Conservation (phyloP, 306 rosid genomes). For the Trichosanthes cucumerina region DNA sequence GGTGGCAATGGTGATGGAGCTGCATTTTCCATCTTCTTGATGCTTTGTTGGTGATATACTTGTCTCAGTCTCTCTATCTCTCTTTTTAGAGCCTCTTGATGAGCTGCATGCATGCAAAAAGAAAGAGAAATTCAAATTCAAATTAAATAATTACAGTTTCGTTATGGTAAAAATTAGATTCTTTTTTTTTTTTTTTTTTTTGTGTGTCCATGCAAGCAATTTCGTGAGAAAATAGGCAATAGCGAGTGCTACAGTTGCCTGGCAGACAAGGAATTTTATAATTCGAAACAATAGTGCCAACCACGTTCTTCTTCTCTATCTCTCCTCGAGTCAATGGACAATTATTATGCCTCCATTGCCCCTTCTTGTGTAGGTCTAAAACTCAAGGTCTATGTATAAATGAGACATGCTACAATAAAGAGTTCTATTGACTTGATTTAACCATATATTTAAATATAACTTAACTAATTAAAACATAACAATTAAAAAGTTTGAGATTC, state of each 20-base stretch:
- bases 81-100: conserved; percentile 93
- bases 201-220: conserved; percentile 4
- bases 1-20: conserved; percentile 33
- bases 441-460: too few relatives aligned
- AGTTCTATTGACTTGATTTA: too few relatives aligned
- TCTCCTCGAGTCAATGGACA: background rate
- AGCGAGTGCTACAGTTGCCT: background rate
- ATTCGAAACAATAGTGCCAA: background rate
- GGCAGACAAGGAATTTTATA: conserved; percentile 5
- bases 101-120: conserved; percentile 49
- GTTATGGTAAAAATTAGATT: background rate
- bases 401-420: too few relatives aligned
- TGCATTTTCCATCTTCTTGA: conserved; percentile 55
- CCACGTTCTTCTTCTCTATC: background rate
- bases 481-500: too few relatives aligned
- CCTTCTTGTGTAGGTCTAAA: too few relatives aligned
- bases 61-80: conserved; percentile 90
- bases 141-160: background rate
- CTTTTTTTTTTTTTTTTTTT: too few relatives aligned
- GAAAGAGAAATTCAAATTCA: background rate
- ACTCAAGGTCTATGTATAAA: too few relatives aligned
- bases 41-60: conserved; percentile 70
- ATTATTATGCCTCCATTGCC: background rate
- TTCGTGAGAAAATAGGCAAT: conserved; percentile 1
- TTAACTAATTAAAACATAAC: too few relatives aligned